phyloP scores from a whole-genome alignment of 2,329 filamentous ascomycete genomes.

The Colletotrichum lupini region DNA sequence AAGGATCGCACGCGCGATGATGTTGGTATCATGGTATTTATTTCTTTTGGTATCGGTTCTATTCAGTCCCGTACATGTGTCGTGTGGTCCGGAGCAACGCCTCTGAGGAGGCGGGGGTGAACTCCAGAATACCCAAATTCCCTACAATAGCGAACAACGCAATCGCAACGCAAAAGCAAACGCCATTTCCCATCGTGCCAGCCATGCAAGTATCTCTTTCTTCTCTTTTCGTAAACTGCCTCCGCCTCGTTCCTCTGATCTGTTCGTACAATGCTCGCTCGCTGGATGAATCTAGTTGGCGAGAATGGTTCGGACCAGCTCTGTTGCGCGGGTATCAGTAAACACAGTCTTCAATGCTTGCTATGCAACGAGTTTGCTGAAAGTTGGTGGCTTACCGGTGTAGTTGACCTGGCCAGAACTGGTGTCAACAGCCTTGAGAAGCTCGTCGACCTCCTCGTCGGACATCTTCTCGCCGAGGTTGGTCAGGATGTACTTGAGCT shows the following conservation, averaged over 20 bases:
- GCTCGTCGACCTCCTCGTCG: conserved; percentile 97
- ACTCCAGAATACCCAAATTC: conserved; percentile 32
- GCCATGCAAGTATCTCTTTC: conserved; percentile 32
- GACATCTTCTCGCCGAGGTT: conserved; percentile 99
- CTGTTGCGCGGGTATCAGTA: conserved; percentile 51
- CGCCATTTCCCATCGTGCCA: conserved; percentile 35
- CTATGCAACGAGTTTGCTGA: no score
- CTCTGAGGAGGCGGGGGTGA: conserved; percentile 14
- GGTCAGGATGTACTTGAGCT: conserved; percentile 97
- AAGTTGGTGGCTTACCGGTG: conserved; percentile 71
- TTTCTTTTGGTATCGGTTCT: conserved; percentile 23
- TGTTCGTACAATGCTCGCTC: conserved; percentile 25
- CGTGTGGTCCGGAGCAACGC: conserved; percentile 19
- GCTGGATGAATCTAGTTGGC: conserved; percentile 70
- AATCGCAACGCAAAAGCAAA: conserved; percentile 32
- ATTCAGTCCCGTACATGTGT: conserved; percentile 1
- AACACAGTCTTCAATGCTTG: neutral
- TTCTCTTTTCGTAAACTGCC: conserved; percentile 21
- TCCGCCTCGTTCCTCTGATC: neutral
- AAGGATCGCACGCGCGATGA: neutral
- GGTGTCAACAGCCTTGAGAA: conserved; percentile 97
- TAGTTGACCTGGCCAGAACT: conserved; percentile 98
- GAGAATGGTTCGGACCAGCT: conserved; percentile 87
- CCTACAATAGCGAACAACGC: conserved; percentile 27
- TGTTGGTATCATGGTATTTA: conserved; percentile 19